These are phyloP conservation scores for Zymoseptoria ardabiliae DNA, from an alignment of 2,329 filamentous ascomycete genomes.

Conservation along the genomic window DNA sequence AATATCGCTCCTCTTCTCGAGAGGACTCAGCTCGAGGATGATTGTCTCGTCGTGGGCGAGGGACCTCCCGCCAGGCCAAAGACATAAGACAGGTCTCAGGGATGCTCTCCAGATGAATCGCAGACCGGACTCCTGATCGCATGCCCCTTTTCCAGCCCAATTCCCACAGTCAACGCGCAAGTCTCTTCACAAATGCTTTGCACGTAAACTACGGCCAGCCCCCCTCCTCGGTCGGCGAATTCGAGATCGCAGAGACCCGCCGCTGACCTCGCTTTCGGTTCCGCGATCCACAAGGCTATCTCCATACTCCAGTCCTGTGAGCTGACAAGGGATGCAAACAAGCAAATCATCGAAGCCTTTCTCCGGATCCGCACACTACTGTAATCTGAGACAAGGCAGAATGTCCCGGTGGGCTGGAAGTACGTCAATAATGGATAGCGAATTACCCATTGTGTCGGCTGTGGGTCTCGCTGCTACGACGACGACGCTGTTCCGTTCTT, in stretches of 20 bases:
- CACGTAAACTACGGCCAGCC: background rate
- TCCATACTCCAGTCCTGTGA: background rate
- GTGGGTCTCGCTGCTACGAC: background rate
- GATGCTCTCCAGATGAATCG: background rate
- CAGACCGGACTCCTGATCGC: background rate
- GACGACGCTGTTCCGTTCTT: background rate
- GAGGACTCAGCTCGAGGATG: background rate
- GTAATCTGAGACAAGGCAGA: background rate
- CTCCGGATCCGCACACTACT: background rate
- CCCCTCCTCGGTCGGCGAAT: background rate
- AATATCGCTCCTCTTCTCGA: background rate
- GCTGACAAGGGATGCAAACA: background rate
- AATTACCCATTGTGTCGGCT: background rate
- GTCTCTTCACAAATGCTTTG: background rate
- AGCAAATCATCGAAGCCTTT: background rate
- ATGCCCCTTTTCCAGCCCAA: background rate
- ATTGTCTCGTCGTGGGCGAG: background rate
- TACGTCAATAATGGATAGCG: background rate
- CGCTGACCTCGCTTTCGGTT: background rate
- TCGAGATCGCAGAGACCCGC: background rate
- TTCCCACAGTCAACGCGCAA: background rate
- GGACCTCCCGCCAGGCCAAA: background rate
- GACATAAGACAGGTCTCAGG: background rate
- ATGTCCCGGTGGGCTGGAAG: background rate
- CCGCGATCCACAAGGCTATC: background rate